phyloP scores from a whole-genome alignment of 2,329 filamentous ascomycete species.

The Tolypocladium cylindrosporum region DNA sequence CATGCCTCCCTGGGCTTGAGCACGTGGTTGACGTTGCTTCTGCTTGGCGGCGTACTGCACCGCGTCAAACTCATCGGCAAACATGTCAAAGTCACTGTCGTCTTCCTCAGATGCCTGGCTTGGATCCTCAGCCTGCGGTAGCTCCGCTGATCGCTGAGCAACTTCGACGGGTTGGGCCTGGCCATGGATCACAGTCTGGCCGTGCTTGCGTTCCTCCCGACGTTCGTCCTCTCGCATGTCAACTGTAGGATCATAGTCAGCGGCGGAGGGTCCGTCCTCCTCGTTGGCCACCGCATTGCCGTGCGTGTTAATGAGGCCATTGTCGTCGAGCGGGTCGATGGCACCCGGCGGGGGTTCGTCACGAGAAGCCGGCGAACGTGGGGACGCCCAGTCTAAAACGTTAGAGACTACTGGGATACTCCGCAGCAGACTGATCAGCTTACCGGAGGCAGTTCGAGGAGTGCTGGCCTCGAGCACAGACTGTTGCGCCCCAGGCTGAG shows the following conservation, averaged over 20 bases:
- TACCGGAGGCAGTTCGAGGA: conserved; percentile 37
- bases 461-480: conserved; percentile 23
- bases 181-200: conserved; percentile 41
- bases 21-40: conserved; percentile 37
- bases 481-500: conserved; percentile 31
- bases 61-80: conserved; percentile 69
- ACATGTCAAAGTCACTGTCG: conserved; percentile 76
- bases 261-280: conserved; percentile 76
- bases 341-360: conserved; percentile 46
- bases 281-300: conserved; percentile 29
- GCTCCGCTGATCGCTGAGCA: conserved; percentile 1
- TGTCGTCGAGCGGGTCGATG: conserved; percentile 56
- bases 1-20: conserved; percentile 61
- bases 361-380: conserved; percentile 32
- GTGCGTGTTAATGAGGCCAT: conserved; percentile 55
- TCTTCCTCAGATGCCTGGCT: conserved; percentile 33
- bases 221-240: conserved; percentile 81
- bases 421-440: conserved; percentile 9
- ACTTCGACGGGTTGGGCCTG: conserved; percentile 22
- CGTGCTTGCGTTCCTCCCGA: conserved; percentile 55
- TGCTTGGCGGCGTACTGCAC: conserved; percentile 52
- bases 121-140: conserved; percentile 27
- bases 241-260: conserved; percentile 80
- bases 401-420: conserved; percentile 11
- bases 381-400: conserved; percentile 27